Evolutionary conservation across 495 filamentous ascomycete species (phyloP).

Genomic region (Podospora didyma): DNA sequence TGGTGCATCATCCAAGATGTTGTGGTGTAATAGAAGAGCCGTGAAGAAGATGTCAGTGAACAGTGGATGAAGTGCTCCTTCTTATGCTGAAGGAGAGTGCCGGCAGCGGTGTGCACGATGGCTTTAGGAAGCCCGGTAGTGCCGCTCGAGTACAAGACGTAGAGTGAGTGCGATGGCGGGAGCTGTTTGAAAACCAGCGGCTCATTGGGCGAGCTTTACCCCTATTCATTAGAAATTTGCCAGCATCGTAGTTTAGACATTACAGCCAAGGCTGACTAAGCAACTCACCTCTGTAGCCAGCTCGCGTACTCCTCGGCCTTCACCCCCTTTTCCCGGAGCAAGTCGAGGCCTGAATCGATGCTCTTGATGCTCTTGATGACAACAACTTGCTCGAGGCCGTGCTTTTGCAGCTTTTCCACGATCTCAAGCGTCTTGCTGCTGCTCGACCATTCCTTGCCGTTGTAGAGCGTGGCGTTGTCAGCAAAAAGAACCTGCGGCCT

Average conservation of each 20-base stretch:
- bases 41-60: conserved; percentile 51
- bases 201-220: conserved; percentile 31
- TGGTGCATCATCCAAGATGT: conserved; percentile 99
- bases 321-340: conserved; percentile 44
- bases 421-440: conserved; percentile 70
- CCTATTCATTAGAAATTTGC: conserved; percentile 3
- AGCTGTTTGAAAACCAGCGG: conserved; percentile 68
- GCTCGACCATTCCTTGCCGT: conserved; percentile 75
- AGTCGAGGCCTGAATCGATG: conserved; percentile 44
- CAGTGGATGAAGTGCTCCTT: conserved; percentile 88
- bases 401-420: conserved; percentile 54
- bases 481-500: conserved; percentile 76
- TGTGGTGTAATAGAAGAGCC: conserved; percentile 76
- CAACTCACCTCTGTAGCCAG: conserved; percentile 32
- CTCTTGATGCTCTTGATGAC: conserved; percentile 61
- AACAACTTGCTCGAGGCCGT: conserved; percentile 60
- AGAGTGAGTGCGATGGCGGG: conserved; percentile 77
- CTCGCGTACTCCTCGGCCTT: conserved; percentile 40
- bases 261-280: too few relatives aligned
- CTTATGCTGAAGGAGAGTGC: conserved; percentile 88
- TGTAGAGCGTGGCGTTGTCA: conserved; percentile 84
- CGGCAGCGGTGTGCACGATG: conserved; percentile 84
- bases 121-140: conserved; percentile 91
- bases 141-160: conserved; percentile 82
- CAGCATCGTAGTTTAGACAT: too few relatives aligned